These are phyloP conservation scores for Dendrocalamus latiflorus DNA, from an alignment of 202 grass and related monocot species.

Conservation along the genomic window DNA sequence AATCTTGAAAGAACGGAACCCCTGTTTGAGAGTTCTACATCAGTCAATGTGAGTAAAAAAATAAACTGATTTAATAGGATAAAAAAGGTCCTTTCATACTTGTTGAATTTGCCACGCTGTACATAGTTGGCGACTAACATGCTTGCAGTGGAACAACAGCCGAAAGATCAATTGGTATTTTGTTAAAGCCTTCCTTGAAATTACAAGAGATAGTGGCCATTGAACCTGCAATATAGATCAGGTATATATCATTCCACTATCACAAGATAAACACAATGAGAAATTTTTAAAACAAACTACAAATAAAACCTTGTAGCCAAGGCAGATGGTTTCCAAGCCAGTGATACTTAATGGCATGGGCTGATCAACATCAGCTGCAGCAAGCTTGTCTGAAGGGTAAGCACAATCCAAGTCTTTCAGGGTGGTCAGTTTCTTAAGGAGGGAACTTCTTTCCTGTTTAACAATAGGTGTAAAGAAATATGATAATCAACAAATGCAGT, in stretches of 20 bases:
- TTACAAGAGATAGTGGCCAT: conserved; percentile 96
- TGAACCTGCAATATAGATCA: conserved; percentile 62
- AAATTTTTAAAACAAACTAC: not conserved
- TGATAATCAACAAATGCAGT: conserved; percentile 16
- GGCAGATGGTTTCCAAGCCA: conserved; percentile 80
- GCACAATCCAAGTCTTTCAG: conserved; percentile 74
- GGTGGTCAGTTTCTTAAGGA: conserved; percentile 69
- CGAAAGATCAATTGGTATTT: conserved; percentile 97
- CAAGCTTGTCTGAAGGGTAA: conserved; percentile 49
- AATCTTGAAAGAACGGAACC: conserved; percentile 73
- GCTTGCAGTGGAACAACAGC: conserved; percentile 94
- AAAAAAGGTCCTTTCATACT: conserved; percentile 38
- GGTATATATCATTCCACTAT: conserved; percentile 12
- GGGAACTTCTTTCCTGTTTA: conserved; percentile 79
- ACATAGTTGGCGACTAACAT: conserved; percentile 85
- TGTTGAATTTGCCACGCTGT: conserved; percentile 95
- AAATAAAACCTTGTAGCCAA: conserved; percentile 79
- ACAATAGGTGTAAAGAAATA: conserved; percentile 21
- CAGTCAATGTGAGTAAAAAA: conserved; percentile 1
- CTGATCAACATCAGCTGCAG: conserved; percentile 45
- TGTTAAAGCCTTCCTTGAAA: conserved; percentile 90
- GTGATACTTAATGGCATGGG: conserved; percentile 60
- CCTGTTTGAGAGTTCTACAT: conserved; percentile 48
- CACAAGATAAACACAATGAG: not conserved
- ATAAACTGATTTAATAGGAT: not conserved